Percentiles rank a stretch among this genome's conserved stretches.
Evolutionary conservation across 2,329 filamentous ascomycete species (phyloP).

Genomic region (Fusarium oxysporum): DNA sequence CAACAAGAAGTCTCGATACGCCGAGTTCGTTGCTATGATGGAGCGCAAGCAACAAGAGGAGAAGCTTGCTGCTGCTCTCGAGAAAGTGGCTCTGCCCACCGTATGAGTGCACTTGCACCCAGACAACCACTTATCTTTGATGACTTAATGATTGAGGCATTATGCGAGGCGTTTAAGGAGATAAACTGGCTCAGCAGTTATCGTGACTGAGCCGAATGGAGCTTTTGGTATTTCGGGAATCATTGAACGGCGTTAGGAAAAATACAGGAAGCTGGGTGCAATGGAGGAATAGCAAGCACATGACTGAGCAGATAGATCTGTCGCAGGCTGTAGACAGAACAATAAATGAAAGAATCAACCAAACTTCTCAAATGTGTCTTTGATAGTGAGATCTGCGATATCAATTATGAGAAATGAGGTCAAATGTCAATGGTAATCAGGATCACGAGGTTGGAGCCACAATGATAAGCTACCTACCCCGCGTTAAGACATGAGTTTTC

Average conservation of each 20-base stretch:
- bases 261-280: slow-evolving; percentile 15
- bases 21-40: slow-evolving; percentile 81
- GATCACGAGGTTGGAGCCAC: slow-evolving; percentile 42
- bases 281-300: slow-evolving; percentile 24
- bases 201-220: slow-evolving; percentile 17
- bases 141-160: slow-evolving; percentile 47
- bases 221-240: slow-evolving; percentile 24
- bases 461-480: slow-evolving; percentile 44
- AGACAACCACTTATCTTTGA: slow-evolving; percentile 32
- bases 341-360: slow-evolving; percentile 21
- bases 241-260: slow-evolving; percentile 41
- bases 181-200: slow-evolving; percentile 26
- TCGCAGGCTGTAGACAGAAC: slow-evolving; percentile 25
- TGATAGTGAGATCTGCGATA: slow-evolving; percentile 4
- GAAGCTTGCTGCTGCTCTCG: slow-evolving; percentile 46
- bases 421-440: slow-evolving; percentile 18
- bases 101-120: slow-evolving; percentile 42
- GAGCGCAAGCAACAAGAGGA: slow-evolving; percentile 73
- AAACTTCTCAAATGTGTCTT: background rate
- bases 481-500: slow-evolving; percentile 28
- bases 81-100: slow-evolving; percentile 45
- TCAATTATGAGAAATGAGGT: slow-evolving; percentile 30
- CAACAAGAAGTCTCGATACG: slow-evolving; percentile 95
- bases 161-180: slow-evolving; percentile 43
- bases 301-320: slow-evolving; percentile 24